Conservation (phyloP, 2,329 filamentous ascomycete species). For the Gaeumannomyces sp. region DNA sequence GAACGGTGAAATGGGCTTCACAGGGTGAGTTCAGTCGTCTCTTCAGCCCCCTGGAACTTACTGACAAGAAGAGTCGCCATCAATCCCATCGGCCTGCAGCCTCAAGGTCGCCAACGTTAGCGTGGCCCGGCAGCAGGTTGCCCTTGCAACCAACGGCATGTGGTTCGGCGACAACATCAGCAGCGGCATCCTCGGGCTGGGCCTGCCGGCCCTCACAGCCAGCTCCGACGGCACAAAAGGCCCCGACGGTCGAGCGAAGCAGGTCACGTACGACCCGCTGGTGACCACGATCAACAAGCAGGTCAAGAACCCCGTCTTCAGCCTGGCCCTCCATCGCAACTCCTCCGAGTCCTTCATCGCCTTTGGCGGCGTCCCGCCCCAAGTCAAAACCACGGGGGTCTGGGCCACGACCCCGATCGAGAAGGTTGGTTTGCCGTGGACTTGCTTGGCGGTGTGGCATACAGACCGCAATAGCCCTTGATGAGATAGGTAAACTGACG, state of each 20-base stretch:
- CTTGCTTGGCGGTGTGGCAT: too few species aligned
- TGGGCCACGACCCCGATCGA: slow-evolving; percentile 22
- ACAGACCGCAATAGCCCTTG: background rate
- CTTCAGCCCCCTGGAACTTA: background rate
- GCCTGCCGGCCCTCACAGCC: slow-evolving; percentile 24
- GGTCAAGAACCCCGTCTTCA: slow-evolving; percentile 20
- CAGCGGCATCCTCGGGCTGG: slow-evolving; percentile 27
- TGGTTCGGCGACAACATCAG: slow-evolving; percentile 26
- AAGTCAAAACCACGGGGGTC: slow-evolving; percentile 20
- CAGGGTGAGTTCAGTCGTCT: slow-evolving; percentile 18
- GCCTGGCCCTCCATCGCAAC: slow-evolving; percentile 27
- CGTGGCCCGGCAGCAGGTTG: slow-evolving; percentile 25
- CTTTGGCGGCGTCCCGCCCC: slow-evolving; percentile 26
- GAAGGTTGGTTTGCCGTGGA: slow-evolving; percentile 16
- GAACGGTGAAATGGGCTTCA: slow-evolving; percentile 25
- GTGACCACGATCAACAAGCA: slow-evolving; percentile 22
- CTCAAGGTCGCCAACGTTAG: slow-evolving; percentile 23
- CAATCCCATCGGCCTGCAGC: slow-evolving; percentile 12
- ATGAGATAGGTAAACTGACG: background rate
- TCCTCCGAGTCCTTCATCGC: slow-evolving; percentile 24
- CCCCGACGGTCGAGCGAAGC: slow-evolving; percentile 17
- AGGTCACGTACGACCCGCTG: slow-evolving; percentile 23
- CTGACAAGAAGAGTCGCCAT: background rate
- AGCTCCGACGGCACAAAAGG: slow-evolving; percentile 18
- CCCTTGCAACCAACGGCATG: slow-evolving; percentile 22